phyloP scores from a whole-genome alignment of 495 filamentous ascomycete genomes.

The Aspergillus asperescens region DNA sequence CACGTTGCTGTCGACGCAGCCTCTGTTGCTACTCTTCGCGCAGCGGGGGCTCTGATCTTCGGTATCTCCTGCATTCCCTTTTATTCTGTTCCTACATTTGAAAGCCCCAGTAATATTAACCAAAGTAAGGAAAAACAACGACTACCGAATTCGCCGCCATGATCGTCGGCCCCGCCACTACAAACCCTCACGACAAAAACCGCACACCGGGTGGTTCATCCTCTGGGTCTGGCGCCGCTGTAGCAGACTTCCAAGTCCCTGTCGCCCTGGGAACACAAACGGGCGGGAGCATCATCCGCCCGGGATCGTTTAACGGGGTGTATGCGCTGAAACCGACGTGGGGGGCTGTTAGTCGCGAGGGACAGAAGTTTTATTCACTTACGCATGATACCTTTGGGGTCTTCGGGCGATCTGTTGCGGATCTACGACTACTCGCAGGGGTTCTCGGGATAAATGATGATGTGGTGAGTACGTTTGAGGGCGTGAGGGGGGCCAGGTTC shows the following conservation, averaged over 20 bases:
- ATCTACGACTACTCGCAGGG: conserved; percentile 45
- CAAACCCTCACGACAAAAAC: conserved; percentile 6
- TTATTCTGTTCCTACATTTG: neutral
- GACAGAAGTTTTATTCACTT: conserved; percentile 41
- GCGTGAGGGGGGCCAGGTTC: conserved; percentile 38
- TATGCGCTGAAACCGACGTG: conserved; percentile 55
- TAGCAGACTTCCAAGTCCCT: conserved; percentile 15
- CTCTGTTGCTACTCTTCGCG: conserved; percentile 5
- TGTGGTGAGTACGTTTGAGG: conserved; percentile 20
- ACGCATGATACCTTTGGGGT: conserved; percentile 51
- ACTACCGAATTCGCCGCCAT: conserved; percentile 16
- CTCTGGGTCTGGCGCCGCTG: conserved; percentile 15
- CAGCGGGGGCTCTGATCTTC: conserved; percentile 14
- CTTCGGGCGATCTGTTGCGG: conserved; percentile 43
- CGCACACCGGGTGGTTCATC: conserved; percentile 15
- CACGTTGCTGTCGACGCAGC: conserved; percentile 8
- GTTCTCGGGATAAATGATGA: conserved; percentile 44
- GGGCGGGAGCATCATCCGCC: conserved; percentile 40
- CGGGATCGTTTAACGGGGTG: conserved; percentile 50
- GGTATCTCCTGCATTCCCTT: neutral
- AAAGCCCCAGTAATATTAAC: neutral
- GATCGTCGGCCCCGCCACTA: neutral
- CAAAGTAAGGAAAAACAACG: conserved; percentile 13
- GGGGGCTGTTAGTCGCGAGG: conserved; percentile 50
- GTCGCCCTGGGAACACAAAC: conserved; percentile 15